Conservation (phyloP, 352 stramenopile species). For the Phytophthora nicotianae region DNA sequence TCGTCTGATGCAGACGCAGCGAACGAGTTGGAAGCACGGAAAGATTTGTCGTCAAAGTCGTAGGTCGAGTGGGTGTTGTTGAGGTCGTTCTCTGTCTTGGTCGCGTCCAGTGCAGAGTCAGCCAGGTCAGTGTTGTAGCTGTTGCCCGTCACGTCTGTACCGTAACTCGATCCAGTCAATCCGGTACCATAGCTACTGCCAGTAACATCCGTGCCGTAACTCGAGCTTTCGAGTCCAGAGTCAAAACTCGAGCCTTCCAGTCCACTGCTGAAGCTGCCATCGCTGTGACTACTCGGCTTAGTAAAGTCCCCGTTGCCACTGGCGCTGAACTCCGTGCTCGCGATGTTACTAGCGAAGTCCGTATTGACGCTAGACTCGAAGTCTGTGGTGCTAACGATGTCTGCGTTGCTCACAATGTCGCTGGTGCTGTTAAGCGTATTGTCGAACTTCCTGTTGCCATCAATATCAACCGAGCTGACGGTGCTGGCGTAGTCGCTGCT, state of each 20-base stretch:
- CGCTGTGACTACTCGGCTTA: conserved; percentile 19
- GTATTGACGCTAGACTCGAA: conserved; percentile 17
- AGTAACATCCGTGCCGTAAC: conserved; percentile 28
- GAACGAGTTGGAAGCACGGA: conserved; percentile 36
- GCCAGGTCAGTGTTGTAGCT: conserved; percentile 25
- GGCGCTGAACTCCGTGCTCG: conserved; percentile 12
- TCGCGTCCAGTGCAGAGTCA: conserved; percentile 24
- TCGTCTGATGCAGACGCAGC: conserved; percentile 34
- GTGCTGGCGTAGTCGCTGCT: conserved; percentile 42
- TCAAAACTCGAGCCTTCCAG: conserved; percentile 38
- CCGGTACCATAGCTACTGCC: conserved; percentile 31
- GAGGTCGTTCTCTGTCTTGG: conserved; percentile 24
- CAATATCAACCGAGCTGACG: conserved; percentile 40
- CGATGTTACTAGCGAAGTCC: conserved; percentile 19
- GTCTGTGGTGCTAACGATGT: conserved; percentile 19
- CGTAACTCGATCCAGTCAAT: conserved; percentile 25
- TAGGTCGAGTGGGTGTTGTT: conserved; percentile 46
- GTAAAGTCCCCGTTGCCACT: conserved; percentile 26
- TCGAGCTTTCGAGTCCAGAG: conserved; percentile 30
- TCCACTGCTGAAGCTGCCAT: conserved; percentile 32
- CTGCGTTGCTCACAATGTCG: conserved; percentile 21
- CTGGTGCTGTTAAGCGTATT: conserved; percentile 22
- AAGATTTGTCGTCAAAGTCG: conserved; percentile 50
- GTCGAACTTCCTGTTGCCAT: conserved; percentile 32
- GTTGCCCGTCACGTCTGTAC: conserved; percentile 15